Evolutionary conservation across 192 early-diverging fungal species (phyloP).

Genomic region (Dimargaris verticillata): DNA sequence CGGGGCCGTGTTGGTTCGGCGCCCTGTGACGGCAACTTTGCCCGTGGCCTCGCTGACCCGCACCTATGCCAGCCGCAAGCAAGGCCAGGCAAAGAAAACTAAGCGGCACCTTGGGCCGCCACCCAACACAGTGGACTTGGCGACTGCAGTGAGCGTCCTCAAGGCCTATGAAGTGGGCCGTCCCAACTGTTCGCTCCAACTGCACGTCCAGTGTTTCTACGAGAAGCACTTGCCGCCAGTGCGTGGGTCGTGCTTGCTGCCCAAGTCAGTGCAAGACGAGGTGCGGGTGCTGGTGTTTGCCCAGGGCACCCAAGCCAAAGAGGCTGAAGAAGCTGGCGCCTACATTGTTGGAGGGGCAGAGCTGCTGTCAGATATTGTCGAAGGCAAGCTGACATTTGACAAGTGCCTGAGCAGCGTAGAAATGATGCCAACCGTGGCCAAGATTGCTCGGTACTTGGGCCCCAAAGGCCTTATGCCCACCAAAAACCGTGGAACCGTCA

Average conservation of each 20-base stretch:
- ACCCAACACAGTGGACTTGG: conserved; percentile 30
- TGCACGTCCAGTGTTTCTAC: conserved; percentile 50
- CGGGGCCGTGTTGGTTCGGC: too few relatives aligned
- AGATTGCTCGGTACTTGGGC: conserved; percentile 76
- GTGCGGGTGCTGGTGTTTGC: conserved; percentile 2
- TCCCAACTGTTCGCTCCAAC: conserved; percentile 41
- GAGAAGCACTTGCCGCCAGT: conserved; percentile 69
- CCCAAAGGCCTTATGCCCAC: conserved; percentile 96
- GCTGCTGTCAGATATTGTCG: conserved; percentile 47
- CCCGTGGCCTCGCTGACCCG: too few relatives aligned
- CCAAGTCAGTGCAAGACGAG: conserved; percentile 38
- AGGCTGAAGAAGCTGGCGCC: conserved; percentile 64
- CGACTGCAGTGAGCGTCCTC: conserved; percentile 30
- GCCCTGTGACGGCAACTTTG: too few relatives aligned
- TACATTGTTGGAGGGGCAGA: conserved; percentile 75
- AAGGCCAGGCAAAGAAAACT: too few relatives aligned
- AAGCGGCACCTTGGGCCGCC: conserved; percentile 13
- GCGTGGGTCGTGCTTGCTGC: conserved; percentile 60
- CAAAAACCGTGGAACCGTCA: conserved; percentile 67
- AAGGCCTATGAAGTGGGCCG: conserved; percentile 51
- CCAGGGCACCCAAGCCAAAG: conserved; percentile 59
- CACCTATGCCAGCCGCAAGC: background rate
- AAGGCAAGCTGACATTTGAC: conserved; percentile 58
- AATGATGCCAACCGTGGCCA: conserved; percentile 76
- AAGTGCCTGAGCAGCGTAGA: conserved; percentile 74